A percentile compares a stretch with the other conserved stretches of the same genome.
phyloP scores from a whole-genome alignment of 257 asterid genomes.

The Verbascum thapsus region DNA sequence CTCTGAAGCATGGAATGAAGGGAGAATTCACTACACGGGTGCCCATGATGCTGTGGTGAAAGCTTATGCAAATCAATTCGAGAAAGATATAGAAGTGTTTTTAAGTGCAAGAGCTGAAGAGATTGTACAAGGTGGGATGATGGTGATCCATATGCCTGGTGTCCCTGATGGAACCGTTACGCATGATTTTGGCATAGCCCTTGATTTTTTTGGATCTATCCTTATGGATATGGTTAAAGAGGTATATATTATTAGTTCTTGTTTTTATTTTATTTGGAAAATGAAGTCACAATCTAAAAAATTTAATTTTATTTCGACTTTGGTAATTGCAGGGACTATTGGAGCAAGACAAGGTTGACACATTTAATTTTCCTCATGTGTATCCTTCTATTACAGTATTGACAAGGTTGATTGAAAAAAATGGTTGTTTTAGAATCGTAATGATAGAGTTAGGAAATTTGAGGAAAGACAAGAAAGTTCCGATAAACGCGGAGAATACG shows the following conservation, averaged over 20 bases:
- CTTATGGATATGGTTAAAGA: slow-evolving; percentile 40
- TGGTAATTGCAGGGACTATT: slow-evolving; percentile 46
- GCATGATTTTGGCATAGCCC: slow-evolving; percentile 32
- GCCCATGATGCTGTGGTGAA: slow-evolving; percentile 31
- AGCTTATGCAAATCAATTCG: slow-evolving; percentile 34
- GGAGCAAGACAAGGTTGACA: slow-evolving; percentile 34
- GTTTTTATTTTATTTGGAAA: too few species aligned
- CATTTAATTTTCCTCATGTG: slow-evolving; percentile 40
- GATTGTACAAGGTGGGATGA: slow-evolving; percentile 39
- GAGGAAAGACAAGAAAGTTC: not conserved
- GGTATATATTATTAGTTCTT: slow-evolving; percentile 28
- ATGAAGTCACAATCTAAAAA: too few species aligned
- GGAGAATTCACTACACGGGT: slow-evolving; percentile 40
- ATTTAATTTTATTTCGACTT: too few species aligned
- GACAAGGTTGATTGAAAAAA: slow-evolving; percentile 18
- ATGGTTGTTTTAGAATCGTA: slow-evolving; percentile 29
- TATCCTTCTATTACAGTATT: slow-evolving; percentile 30
- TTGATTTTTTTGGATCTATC: slow-evolving; percentile 37
- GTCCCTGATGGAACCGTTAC: slow-evolving; percentile 35
- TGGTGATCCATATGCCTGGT: slow-evolving; percentile 41
- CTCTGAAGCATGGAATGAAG: slow-evolving; percentile 41
- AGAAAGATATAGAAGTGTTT: slow-evolving; percentile 36
- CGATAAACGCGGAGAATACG: slow-evolving; percentile 27
- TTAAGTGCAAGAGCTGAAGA: slow-evolving; percentile 41
- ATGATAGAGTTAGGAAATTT: slow-evolving; percentile 28